These are phyloP conservation scores for Dunaliella primolecta DNA, from an alignment of 139 green algal species.

Conservation along the genomic window DNA sequence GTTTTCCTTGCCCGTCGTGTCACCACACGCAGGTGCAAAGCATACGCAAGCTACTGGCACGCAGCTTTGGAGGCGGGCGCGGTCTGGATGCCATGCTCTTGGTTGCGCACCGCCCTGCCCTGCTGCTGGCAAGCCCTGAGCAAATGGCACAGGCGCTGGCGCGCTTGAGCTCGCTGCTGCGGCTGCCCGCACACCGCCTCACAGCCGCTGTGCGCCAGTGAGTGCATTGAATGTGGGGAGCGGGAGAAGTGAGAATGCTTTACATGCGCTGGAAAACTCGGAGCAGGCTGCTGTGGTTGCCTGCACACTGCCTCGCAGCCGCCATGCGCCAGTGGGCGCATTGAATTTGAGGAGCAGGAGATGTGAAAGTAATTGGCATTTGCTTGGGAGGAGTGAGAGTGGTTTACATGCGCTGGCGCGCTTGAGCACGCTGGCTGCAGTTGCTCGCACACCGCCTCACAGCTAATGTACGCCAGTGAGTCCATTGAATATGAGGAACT, in stretches of 20 bases:
- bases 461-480: neutral
- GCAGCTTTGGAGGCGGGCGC: neutral
- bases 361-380: too few relatives aligned
- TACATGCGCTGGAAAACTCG: too few relatives aligned
- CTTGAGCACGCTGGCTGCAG: neutral
- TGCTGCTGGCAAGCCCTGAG: slow-evolving; percentile 3
- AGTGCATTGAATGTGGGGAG: neutral
- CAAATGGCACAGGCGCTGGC: neutral
- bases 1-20: too few relatives aligned
- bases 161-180: neutral
- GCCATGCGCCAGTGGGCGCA: neutral
- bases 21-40: neutral
- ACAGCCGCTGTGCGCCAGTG: neutral
- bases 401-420: neutral
- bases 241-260: neutral
- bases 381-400: too few relatives aligned
- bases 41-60: neutral
- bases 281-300: neutral
- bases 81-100: neutral
- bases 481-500: too few relatives aligned
- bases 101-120: neutral
- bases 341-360: too few relatives aligned
- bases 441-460: neutral
- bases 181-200: neutral
- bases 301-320: neutral